Evolutionary conservation across 306 rosid species (phyloP), one percentile per base, ranked within the genome.

Genomic region (Luffa aegyptiaca): DNA sequence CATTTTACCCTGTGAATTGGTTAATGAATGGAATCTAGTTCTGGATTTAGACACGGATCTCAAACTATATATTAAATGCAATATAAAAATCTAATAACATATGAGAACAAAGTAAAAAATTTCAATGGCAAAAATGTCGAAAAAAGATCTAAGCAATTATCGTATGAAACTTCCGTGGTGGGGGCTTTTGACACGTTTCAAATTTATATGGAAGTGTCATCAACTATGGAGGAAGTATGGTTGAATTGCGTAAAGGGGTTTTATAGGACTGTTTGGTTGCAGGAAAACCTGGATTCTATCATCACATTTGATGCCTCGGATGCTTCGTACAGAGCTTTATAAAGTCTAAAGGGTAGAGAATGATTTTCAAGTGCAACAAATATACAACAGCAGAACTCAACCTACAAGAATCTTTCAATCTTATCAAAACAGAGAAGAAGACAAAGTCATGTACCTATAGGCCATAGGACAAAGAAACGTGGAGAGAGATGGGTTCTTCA

Each of bases 401-500:
- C 75, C 75, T 42, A 69, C 75, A 46, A 20, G 12, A 44, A n/a
- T 44, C 75, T 69, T 69, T 44, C 55, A 12, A 69, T 69, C 16
- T 44, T 21, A 20, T 69, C 75, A 69, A 42, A 42, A 69, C 75
- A 69, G 17, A 69, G 75, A 68, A 69, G 75, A 68, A 68, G 3
- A 44, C 31, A 69, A 42, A 42, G 8, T 44, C 52, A 41, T 42
- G 49, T 16, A 68, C 51, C 49, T 37, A 65, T 65, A 16, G 45
- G 13, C 13, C 49, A 39, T 0, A 39, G 11, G 51, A 45, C 53
- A 20, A 9, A 20, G 13, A 62, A 62, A 62, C 17, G 35, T 14
- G 14, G 68, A 62, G 66, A 21, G 55, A 70, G 33, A 21, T 3
- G 18, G 42, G 14, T 42, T 68, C 12, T 39, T 18, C 52, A 18